Evolutionary conservation across 108 stramenopile species (phyloP), one percentile per base, ranked within the genome.

Genomic region (Tribonema minus): DNA sequence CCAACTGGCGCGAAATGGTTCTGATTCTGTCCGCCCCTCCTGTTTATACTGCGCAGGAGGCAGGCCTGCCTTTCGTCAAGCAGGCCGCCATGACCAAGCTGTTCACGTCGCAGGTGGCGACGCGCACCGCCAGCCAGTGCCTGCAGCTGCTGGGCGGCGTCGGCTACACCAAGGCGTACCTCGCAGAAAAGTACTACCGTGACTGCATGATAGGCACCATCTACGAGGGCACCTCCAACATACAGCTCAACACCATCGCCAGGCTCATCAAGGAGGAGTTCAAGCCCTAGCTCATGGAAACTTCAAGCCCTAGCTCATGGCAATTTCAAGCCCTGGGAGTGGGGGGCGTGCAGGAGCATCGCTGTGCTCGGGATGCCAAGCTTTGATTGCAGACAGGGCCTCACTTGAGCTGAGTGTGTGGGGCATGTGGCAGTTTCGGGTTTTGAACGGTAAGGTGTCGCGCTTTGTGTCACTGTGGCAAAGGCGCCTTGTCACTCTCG

Each of bases 181-280:
- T 90, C 30, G 93, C 88, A 5, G 96, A 97, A 80, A 97, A 97
- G 76, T 95, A 94, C 78, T 97, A 88, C 82, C 87, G 96, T 61
- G 96, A 97, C 83, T 92, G 91, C 88, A 95, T 95, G 81, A 93
- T 97, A 72, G 96, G 96, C 0, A 90, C 90, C 40, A 97, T 97
- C 68, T 97, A 97, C 81, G 96, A 97, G 72, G 72, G 93, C 3
- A 93, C 88, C 15, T 68, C 65, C 64, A 91, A 91, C 73, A 90
- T 92, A 73, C 90, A 91, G 87, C 89, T 91, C 28, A 80, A 89
- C 41, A 92, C 91, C 29, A 92, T 92, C 83, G 91, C 90, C 28
- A 92, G 91, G 73, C 68, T 86, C 36, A 81, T 92, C 39, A 82
- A 85, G 54, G 70, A 80, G 20, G 88, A 91, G 64, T 87, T 34